A percentile compares a stretch with the other conserved stretches of the same genome.
Evolutionary conservation across 192 early-diverging fungal species (phyloP).

Genomic region (Chytriomyces sp.): DNA sequence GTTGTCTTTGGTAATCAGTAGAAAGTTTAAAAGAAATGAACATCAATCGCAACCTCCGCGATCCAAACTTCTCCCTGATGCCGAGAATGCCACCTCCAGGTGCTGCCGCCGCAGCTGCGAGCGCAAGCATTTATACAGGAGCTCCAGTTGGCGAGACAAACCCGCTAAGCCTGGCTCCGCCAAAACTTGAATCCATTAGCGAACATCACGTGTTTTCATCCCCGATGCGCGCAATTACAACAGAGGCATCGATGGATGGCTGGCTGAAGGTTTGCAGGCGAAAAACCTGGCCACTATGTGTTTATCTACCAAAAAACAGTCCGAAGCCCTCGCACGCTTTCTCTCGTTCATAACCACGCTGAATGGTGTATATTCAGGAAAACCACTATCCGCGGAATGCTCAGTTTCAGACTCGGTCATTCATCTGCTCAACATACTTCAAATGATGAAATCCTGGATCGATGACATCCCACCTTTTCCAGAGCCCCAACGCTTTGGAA

Average conservation of each 20-base stretch:
- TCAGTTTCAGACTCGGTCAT: constrained; percentile 42
- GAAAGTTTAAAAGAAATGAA: too few species aligned
- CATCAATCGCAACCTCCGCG: background rate
- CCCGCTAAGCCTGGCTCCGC: background rate
- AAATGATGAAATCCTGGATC: constrained; percentile 70
- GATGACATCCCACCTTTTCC: constrained; percentile 73
- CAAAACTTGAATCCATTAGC: background rate
- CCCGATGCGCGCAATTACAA: constrained; percentile 63
- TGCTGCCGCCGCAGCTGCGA: background rate
- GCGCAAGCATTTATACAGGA: background rate
- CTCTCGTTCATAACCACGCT: background rate
- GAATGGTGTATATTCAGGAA: constrained; percentile 6
- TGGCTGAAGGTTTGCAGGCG: constrained; percentile 73
- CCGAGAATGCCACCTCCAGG: constrained; percentile 10
- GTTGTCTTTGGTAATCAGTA: too few species aligned
- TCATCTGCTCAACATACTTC: constrained; percentile 62
- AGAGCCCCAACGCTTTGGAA: constrained; percentile 81
- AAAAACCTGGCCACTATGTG: constrained; percentile 56
- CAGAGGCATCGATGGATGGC: constrained; percentile 53
- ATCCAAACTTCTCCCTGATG: background rate
- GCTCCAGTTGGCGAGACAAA: background rate
- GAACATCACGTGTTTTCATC: constrained; percentile 2
- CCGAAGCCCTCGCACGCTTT: background rate
- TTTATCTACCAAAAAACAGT: constrained; percentile 57
- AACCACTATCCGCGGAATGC: background rate